phyloP scores from a whole-genome alignment of 2,329 filamentous ascomycete genomes.

The Fusarium sp. region DNA sequence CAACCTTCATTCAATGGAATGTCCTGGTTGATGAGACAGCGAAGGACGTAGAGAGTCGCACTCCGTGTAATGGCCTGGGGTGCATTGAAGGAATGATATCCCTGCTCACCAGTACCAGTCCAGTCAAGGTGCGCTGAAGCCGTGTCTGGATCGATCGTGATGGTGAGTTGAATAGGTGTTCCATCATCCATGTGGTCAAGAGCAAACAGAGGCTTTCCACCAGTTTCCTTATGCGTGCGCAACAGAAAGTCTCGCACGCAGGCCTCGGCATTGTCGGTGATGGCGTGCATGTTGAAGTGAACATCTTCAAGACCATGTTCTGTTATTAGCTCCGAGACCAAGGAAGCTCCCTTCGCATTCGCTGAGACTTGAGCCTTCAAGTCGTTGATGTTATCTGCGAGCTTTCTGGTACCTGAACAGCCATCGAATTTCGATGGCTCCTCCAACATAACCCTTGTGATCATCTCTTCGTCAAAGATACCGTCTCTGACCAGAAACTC shows the following conservation, averaged over 20 bases:
- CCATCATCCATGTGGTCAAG: conserved; percentile 88
- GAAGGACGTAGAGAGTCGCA: conserved; percentile 85
- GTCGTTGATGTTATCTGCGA: conserved; percentile 85
- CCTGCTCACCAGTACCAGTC: conserved; percentile 80
- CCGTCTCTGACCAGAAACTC: conserved; percentile 81
- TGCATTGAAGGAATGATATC: conserved; percentile 73
- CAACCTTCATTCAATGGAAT: conserved; percentile 88
- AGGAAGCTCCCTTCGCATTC: conserved; percentile 77
- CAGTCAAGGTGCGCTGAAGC: conserved; percentile 87
- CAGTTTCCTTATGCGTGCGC: neutral
- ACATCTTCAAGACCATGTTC: neutral
- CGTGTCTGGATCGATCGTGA: conserved; percentile 79
- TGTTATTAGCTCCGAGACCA: neutral
- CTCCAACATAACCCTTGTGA: conserved; percentile 77
- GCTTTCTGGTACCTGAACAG: conserved; percentile 81
- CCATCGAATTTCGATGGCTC: conserved; percentile 80
- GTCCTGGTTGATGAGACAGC: conserved; percentile 82
- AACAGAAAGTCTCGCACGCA: neutral
- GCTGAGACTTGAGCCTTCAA: conserved; percentile 86
- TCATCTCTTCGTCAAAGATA: conserved; percentile 81
- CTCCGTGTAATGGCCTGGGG: conserved; percentile 84
- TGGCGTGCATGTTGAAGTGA: neutral
- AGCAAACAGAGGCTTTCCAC: neutral
- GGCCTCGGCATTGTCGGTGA: neutral
- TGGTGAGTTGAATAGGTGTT: conserved; percentile 78